These are phyloP conservation scores for Chaetomium cochliodes DNA, from an alignment of 495 filamentous ascomycete species.

Conservation along the genomic window DNA sequence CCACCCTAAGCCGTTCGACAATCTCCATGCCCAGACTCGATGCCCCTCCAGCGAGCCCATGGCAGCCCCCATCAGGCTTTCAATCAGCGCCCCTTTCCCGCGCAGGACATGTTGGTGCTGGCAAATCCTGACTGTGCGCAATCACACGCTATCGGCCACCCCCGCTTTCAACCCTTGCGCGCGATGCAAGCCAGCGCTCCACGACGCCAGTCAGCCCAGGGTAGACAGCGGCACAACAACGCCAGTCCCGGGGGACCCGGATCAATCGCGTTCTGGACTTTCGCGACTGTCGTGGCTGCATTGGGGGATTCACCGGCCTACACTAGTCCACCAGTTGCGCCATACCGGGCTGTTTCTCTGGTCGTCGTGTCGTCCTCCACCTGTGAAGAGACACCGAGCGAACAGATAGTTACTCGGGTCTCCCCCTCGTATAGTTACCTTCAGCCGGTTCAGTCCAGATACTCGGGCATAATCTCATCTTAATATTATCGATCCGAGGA, in stretches of 20 bases:
- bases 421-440: neutral
- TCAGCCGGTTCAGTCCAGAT: conserved; percentile 3
- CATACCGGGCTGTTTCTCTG: too few species aligned
- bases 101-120: conserved; percentile 26
- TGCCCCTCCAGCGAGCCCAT: neutral
- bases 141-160: conserved; percentile 40
- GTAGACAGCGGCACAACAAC: conserved; percentile 27
- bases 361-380: too few species aligned
- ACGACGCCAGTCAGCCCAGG: conserved; percentile 27
- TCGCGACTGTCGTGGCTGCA: conserved; percentile 1
- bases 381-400: too few species aligned
- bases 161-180: conserved; percentile 37
- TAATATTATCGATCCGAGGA: conserved; percentile 34
- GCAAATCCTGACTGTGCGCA: conserved; percentile 36
- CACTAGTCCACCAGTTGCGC: neutral
- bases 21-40: too few species aligned
- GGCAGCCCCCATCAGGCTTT: neutral
- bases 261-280: conserved; percentile 8
- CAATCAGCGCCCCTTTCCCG: conserved; percentile 11
- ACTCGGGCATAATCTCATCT: conserved; percentile 19
- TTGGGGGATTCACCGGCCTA: neutral
- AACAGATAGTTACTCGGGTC: too few species aligned
- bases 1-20: neutral
- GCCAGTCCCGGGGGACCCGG: conserved; percentile 20
- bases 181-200: conserved; percentile 26